Evolutionary conservation across 768 basidiomycete species (phyloP).

Genomic region (Tricholoma sp.): DNA sequence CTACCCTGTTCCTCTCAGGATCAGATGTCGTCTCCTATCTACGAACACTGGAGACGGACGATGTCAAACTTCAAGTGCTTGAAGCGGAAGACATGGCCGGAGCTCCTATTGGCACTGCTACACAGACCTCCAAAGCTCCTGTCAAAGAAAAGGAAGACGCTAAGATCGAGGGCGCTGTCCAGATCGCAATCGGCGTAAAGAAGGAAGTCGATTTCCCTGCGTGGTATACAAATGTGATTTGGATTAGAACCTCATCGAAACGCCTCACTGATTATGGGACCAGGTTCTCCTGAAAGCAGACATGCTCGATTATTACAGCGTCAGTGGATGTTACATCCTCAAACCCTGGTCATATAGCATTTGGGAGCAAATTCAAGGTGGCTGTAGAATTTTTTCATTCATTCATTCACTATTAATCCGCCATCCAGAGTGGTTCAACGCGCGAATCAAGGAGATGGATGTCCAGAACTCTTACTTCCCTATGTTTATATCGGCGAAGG

Average conservation of each 20-base stretch:
- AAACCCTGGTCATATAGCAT: conserved; percentile 97
- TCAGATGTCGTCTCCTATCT: conserved; percentile 71
- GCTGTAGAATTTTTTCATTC: background rate
- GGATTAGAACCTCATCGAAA: background rate
- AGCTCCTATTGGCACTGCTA: conserved; percentile 30
- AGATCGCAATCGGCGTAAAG: conserved; percentile 92
- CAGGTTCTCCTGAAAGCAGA: conserved; percentile 97
- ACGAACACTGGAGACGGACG: conserved; percentile 61
- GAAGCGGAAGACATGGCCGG: conserved; percentile 60
- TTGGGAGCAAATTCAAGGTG: conserved; percentile 95
- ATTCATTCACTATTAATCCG: background rate
- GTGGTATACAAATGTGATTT: conserved; percentile 87
- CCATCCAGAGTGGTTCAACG: conserved; percentile 82
- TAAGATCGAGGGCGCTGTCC: conserved; percentile 82
- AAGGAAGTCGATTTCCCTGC: conserved; percentile 93
- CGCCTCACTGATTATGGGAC: conserved; percentile 6
- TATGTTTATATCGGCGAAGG: conserved; percentile 92
- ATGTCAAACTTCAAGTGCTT: conserved; percentile 61
- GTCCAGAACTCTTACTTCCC: conserved; percentile 99
- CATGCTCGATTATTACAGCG: conserved; percentile 98
- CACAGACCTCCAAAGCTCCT: conserved; percentile 33
- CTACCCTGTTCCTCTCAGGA: conserved; percentile 77
- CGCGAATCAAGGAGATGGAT: conserved; percentile 85
- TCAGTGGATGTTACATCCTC: conserved; percentile 98
- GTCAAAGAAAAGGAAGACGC: conserved; percentile 66